Percentiles rank a stretch among this genome's conserved stretches.
phyloP scores from a whole-genome alignment of 177 flowering plant species.

The Telopea speciosissima region DNA sequence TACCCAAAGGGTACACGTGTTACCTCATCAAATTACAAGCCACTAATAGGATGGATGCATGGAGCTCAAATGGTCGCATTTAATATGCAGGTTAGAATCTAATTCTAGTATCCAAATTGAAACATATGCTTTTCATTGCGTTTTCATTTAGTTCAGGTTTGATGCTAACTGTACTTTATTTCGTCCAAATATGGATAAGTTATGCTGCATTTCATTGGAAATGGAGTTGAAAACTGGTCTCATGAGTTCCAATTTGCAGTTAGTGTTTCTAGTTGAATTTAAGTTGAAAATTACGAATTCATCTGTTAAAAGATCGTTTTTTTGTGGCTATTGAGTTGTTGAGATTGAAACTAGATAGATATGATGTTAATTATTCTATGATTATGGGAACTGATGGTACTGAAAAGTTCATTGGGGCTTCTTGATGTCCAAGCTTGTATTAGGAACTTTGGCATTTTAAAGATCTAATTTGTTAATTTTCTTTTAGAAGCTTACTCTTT shows the following conservation, averaged over 20 bases:
- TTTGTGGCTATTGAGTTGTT: too few relatives aligned
- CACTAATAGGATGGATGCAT: slow-evolving; percentile 45
- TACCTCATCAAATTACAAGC: slow-evolving; percentile 42
- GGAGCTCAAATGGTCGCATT: slow-evolving; percentile 54
- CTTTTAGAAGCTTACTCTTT: not conserved
- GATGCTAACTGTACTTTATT: not conserved
- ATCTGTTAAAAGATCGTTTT: too few relatives aligned
- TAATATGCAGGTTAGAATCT: slow-evolving; percentile 39
- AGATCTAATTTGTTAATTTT: not conserved
- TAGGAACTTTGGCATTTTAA: not conserved
- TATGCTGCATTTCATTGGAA: too few relatives aligned
- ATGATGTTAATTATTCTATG: too few relatives aligned
- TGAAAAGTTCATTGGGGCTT: not conserved
- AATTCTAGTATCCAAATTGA: not conserved
- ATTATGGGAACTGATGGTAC: not conserved
- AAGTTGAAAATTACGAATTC: too few relatives aligned
- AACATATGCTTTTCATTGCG: not conserved
- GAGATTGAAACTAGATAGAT: too few relatives aligned
- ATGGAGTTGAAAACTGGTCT: too few relatives aligned
- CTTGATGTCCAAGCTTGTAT: not conserved
- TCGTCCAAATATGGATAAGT: too few relatives aligned
- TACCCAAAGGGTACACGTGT: slow-evolving; percentile 38
- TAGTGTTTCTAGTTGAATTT: too few relatives aligned
- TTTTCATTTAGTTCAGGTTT: not conserved
- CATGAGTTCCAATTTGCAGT: too few relatives aligned